Evolutionary conservation across 257 asterid genomes (phyloP).

Genomic region (Pogostemon cablin): DNA sequence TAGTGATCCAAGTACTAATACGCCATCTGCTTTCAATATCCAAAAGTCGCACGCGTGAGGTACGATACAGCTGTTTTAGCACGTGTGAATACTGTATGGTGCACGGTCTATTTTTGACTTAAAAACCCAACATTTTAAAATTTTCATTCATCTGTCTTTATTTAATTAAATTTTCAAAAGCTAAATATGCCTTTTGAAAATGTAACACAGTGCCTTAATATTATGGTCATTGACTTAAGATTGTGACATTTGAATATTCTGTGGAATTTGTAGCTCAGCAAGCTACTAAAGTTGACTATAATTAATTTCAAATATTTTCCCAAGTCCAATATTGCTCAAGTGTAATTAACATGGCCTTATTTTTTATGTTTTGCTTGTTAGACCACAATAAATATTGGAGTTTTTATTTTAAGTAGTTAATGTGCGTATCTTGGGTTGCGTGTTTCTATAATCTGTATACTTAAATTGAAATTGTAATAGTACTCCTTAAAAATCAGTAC

Average conservation of each 20-base stretch:
- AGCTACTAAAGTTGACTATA: background rate
- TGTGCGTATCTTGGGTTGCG: too few relatives aligned
- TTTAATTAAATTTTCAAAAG: slow-evolving; percentile 21
- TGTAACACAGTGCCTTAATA: slow-evolving; percentile 25
- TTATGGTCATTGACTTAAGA: slow-evolving; percentile 42
- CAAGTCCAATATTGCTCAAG: background rate
- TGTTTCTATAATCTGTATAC: too few relatives aligned
- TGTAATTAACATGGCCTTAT: background rate
- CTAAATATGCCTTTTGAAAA: slow-evolving; percentile 18
- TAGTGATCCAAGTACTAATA: too few relatives aligned
- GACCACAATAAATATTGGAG: background rate
- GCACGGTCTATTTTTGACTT: slow-evolving; percentile 28
- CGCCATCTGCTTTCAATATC: background rate
- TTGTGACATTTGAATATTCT: slow-evolving; percentile 30
- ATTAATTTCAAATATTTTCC: background rate
- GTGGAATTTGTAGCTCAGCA: slow-evolving; percentile 21
- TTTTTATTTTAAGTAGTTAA: too few relatives aligned
- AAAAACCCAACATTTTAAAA: background rate
- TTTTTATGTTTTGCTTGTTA: background rate
- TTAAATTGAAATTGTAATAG: too few relatives aligned
- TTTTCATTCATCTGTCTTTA: background rate
- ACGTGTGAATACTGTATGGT: slow-evolving; percentile 3
- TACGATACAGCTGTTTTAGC: background rate
- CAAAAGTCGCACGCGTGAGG: background rate
- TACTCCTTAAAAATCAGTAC: too few relatives aligned